Evolutionary conservation across 768 basidiomycete genomes (phyloP).

Genomic region (Kwoniella pini): DNA sequence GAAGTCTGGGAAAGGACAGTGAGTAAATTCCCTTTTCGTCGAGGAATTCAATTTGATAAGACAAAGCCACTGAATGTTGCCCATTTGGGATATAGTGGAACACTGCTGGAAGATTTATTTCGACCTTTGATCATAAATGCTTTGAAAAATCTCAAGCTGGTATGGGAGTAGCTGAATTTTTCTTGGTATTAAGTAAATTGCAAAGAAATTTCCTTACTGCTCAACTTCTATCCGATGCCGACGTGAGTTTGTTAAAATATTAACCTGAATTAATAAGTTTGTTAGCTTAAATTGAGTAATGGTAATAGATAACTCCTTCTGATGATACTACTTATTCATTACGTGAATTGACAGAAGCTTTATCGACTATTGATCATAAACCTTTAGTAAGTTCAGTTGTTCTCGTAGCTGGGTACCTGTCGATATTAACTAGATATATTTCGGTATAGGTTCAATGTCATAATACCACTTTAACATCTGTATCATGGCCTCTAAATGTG

Average conservation of each 20-base stretch:
- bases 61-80: too few species aligned
- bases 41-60: too few species aligned
- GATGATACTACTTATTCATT: conserved; percentile 49
- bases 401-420: too few species aligned
- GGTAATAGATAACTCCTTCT: conserved; percentile 48
- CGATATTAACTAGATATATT: too few species aligned
- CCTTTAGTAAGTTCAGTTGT: conserved; percentile 45
- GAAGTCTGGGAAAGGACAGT: conserved; percentile 52
- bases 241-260: conserved; percentile 49
- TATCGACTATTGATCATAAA: conserved; percentile 29
- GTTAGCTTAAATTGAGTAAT: too few species aligned
- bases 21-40: too few species aligned
- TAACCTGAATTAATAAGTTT: too few species aligned
- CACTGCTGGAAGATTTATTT: conserved; percentile 44
- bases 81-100: conserved; percentile 44
- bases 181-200: conserved; percentile 41
- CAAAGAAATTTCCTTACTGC: conserved; percentile 34
- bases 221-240: conserved; percentile 41
- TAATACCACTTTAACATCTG: conserved; percentile 38
- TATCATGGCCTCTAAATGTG: conserved; percentile 49
- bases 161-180: conserved; percentile 47
- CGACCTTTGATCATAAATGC: conserved; percentile 45
- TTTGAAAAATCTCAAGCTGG: conserved; percentile 18
- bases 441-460: conserved; percentile 48
- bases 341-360: conserved; percentile 35